phyloP scores from a whole-genome alignment of 2,329 filamentous ascomycete species.

The Pseudogymnoascus sp. region DNA sequence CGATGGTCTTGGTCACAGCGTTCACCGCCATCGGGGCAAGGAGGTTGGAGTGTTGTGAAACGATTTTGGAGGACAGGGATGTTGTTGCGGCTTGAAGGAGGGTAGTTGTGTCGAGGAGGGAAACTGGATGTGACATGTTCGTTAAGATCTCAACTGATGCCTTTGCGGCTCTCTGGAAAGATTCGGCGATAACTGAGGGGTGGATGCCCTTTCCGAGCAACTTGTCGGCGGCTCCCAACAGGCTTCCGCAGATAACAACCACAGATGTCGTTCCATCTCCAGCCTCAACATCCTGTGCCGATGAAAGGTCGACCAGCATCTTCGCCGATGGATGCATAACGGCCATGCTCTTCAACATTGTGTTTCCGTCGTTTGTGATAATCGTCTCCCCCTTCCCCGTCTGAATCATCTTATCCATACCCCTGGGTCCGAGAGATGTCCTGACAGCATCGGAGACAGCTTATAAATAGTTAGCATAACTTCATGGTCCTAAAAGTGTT shows the following conservation, averaged over 20 bases:
- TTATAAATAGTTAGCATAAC: conserved; percentile 33
- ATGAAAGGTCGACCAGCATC: conserved; percentile 96
- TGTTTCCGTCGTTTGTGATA: conserved; percentile 99
- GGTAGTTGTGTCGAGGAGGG: conserved; percentile 76
- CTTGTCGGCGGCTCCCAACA: conserved; percentile 87
- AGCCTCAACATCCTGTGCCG: conserved; percentile 95
- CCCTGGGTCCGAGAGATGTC: conserved; percentile 90
- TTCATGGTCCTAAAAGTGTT: conserved; percentile 13
- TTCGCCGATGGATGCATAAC: conserved; percentile 99
- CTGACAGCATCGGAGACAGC: conserved; percentile 96
- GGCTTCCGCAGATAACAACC: conserved; percentile 91
- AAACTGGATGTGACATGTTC: conserved; percentile 91
- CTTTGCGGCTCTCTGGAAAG: conserved; percentile 89
- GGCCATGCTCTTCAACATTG: conserved; percentile 97
- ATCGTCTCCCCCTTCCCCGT: conserved; percentile 94
- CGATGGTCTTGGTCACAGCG: conserved; percentile 90
- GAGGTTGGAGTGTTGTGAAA: conserved; percentile 90
- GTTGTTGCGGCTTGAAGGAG: conserved; percentile 96
- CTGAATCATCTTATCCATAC: conserved; percentile 64
- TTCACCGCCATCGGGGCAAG: conserved; percentile 98
- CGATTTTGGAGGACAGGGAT: conserved; percentile 95
- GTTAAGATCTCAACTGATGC: conserved; percentile 85
- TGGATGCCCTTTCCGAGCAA: conserved; percentile 90
- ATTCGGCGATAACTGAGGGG: conserved; percentile 93
- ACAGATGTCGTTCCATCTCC: conserved; percentile 98